phyloP scores from a whole-genome alignment of 2,329 filamentous ascomycete genomes.

The Claviceps africana region DNA sequence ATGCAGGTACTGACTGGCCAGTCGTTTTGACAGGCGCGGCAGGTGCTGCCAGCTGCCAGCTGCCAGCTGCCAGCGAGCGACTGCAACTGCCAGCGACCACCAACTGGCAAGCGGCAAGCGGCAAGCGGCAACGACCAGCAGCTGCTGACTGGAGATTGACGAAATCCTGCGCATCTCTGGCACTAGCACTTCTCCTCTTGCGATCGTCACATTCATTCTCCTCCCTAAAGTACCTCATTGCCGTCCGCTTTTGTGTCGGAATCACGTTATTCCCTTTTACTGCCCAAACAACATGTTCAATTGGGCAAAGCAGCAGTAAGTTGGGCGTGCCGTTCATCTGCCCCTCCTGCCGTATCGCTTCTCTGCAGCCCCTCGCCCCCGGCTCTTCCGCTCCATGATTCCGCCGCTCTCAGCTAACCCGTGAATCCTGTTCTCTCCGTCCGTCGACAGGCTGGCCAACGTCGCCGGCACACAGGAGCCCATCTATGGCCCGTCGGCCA shows the following conservation, averaged over 20 bases:
- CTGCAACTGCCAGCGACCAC: too few relatives aligned
- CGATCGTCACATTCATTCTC: background rate
- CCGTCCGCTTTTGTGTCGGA: background rate
- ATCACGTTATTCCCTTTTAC: background rate
- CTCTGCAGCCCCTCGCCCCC: background rate
- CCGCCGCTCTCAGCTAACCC: constrained; percentile 5
- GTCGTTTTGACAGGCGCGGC: too few relatives aligned
- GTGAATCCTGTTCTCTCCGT: constrained; percentile 4
- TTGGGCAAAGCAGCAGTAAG: constrained; percentile 87
- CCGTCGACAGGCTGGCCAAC: constrained; percentile 44
- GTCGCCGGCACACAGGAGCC: constrained; percentile 94
- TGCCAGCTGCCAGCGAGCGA: too few relatives aligned
- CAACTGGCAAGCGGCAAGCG: too few relatives aligned
- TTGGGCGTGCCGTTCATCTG: constrained; percentile 5
- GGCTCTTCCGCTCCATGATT: background rate
- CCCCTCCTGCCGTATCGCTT: background rate
- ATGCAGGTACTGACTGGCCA: background rate
- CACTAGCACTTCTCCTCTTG: too few relatives aligned
- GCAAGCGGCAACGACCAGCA: too few relatives aligned
- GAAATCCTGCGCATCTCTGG: too few relatives aligned
- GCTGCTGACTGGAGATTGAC: too few relatives aligned
- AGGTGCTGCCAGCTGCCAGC: too few relatives aligned
- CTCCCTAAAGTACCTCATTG: background rate
- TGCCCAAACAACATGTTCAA: constrained; percentile 55
- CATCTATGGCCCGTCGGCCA: constrained; percentile 80